These are phyloP conservation scores for Solanum hybrid DNA, from an alignment of 305 asterid genomes.

Conservation along the genomic window DNA sequence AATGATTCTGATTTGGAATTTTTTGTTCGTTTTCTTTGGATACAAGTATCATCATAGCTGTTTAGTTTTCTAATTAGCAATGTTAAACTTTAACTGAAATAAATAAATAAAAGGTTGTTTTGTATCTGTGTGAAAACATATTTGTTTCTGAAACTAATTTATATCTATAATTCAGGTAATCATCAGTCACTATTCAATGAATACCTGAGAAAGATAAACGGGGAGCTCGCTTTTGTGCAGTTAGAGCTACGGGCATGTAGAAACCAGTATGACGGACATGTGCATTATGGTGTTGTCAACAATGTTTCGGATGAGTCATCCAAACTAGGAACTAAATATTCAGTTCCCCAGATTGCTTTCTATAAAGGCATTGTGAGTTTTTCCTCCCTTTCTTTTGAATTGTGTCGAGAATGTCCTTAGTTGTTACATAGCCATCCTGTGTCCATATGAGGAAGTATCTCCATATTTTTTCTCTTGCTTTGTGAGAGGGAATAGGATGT, in stretches of 20 bases:
- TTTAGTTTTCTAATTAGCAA: neutral
- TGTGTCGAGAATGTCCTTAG: neutral
- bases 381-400: neutral
- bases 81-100: neutral
- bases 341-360: conserved; percentile 81
- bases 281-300: conserved; percentile 86
- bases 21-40: neutral
- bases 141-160: neutral
- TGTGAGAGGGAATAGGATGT: neutral
- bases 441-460: neutral
- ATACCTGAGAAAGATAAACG: conserved; percentile 54
- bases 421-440: neutral
- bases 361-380: conserved; percentile 78
- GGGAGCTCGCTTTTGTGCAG: conserved; percentile 53
- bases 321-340: conserved; percentile 75
- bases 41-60: neutral
- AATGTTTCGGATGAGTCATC: conserved; percentile 73
- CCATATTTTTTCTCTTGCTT: neutral
- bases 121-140: neutral
- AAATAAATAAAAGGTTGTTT: neutral
- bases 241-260: conserved; percentile 72
- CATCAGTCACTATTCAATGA: conserved; percentile 44
- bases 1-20: neutral
- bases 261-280: conserved; percentile 62
- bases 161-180: conserved; percentile 24